Evolutionary conservation across 768 basidiomycete genomes (phyloP), one percentile per base, ranked within the genome.

Genomic region (Hericium erinaceus): DNA sequence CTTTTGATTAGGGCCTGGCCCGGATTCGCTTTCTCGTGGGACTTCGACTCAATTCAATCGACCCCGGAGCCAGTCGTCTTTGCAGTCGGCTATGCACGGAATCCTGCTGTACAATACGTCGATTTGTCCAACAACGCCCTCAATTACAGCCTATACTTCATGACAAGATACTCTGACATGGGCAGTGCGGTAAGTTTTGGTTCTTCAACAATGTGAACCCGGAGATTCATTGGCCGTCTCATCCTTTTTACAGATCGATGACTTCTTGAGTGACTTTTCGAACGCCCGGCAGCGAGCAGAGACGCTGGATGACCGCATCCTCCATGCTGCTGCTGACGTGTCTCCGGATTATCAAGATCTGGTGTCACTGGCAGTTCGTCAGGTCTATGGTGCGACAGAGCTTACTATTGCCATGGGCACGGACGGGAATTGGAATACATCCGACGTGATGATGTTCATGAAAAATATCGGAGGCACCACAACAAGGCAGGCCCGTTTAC

Each of bases 391-490:
- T 2, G 54, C 59, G 39, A 61, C 61, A 24, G 61, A 57, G 39
- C 48, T 62, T n/a, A 60, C 59, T 3, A 51, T 55, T 16, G 59
- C 54, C 18, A 48, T 55, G 37, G 38, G 46, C 39, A 16, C 59
- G 24, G 39, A 44, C 2, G 59, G 61, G n/a, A 12, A 37, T 2
- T 20, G 37, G 41, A 39, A 60, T 44, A 12, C 26, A 12, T 53
- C 56, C 4, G 61, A 62, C 41, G 61, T 60, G 7, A 62, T 60
- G 56, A 62, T 62, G 61, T 62, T 62, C 59, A 62, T 62, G 61
- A 62, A 56, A 39, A 53, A 60, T 20, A 52, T 37, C 26, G 59
- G 46, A 20, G 5, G 38, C 5, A 15, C 26, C 8, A 48, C 44
- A 22, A 16, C 39, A 28, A 24, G 24, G 59, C 60, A 38, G 39